Conservation (phyloP, 139 green algal genomes). For the Chlorella sorokiniana region DNA sequence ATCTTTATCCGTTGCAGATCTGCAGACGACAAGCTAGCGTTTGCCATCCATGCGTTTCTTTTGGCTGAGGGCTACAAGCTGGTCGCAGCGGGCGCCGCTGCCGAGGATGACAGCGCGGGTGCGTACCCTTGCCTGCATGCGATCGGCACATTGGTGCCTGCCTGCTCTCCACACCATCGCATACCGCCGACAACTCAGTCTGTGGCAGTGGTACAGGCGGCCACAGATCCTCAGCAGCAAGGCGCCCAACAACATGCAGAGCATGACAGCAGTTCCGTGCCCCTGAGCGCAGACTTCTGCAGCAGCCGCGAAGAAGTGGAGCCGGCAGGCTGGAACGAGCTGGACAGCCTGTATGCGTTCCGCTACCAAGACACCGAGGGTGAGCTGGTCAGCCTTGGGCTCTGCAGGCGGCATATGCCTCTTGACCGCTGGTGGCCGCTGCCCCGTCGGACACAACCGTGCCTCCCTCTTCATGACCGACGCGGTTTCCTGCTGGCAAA, state of each 20-base stretch:
- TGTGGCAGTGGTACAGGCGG: too few relatives aligned
- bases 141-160: not conserved
- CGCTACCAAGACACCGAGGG: slow-evolving; percentile 42
- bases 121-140: not conserved
- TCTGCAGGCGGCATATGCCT: too few relatives aligned
- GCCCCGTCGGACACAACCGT: too few relatives aligned
- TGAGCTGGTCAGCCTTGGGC: too few relatives aligned
- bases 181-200: too few relatives aligned
- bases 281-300: slow-evolving; percentile 1
- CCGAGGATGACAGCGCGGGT: slow-evolving; percentile 46
- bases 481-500: too few relatives aligned
- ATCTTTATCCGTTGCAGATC: slow-evolving; percentile 22
- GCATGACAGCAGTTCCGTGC: too few relatives aligned
- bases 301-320: slow-evolving; percentile 22
- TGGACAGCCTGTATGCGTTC: slow-evolving; percentile 39
- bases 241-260: too few relatives aligned
- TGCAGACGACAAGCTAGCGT: slow-evolving; percentile 40
- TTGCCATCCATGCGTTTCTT: slow-evolving; percentile 48
- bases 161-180: too few relatives aligned
- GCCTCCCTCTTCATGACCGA: too few relatives aligned
- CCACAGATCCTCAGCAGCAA: too few relatives aligned
- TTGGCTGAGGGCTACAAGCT: slow-evolving; percentile 62
- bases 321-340: slow-evolving; percentile 36
- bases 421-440: too few relatives aligned
- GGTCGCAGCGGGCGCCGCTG: slow-evolving; percentile 46